These are phyloP conservation scores for Naganishia antarctica DNA, from an alignment of 768 basidiomycete species.

Conservation along the genomic window DNA sequence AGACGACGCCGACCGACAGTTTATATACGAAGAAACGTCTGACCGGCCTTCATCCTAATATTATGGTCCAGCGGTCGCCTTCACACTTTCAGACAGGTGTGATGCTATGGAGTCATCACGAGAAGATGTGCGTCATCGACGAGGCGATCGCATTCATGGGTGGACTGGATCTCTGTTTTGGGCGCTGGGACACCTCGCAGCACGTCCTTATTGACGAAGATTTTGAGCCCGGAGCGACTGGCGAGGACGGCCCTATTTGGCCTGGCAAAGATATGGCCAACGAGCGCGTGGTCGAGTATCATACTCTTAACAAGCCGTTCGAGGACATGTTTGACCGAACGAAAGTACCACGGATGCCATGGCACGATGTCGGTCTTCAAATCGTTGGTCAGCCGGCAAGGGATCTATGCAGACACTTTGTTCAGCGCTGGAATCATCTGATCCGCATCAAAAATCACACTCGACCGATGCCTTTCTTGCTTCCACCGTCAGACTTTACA, in stretches of 20 bases:
- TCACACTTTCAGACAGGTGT: conserved; percentile 97
- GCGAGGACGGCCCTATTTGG: conserved; percentile 70
- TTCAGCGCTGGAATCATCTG: conserved; percentile 91
- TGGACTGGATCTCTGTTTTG: conserved; percentile 69
- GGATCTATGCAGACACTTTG: conserved; percentile 89
- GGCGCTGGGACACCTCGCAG: conserved; percentile 88
- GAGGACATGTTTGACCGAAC: conserved; percentile 92
- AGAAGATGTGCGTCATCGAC: conserved; percentile 96
- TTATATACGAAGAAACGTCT: conserved; percentile 86
- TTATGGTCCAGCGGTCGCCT: conserved; percentile 93
- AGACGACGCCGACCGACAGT: conserved; percentile 91
- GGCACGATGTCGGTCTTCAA: conserved; percentile 97
- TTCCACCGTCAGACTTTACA: conserved; percentile 89
- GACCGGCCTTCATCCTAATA: conserved; percentile 75
- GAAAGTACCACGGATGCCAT: conserved; percentile 91
- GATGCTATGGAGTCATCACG: conserved; percentile 99
- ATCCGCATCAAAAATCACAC: conserved; percentile 94
- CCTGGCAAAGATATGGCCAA: conserved; percentile 88
- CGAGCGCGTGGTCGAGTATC: conserved; percentile 78
- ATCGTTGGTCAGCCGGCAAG: conserved; percentile 93
- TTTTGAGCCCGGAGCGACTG: conserved; percentile 54
- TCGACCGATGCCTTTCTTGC: conserved; percentile 83
- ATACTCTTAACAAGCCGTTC: conserved; percentile 76
- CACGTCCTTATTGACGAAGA: conserved; percentile 84
- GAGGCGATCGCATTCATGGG: conserved; percentile 98